Evolutionary conservation across 495 filamentous ascomycete genomes (phyloP).

Genomic region (Viridothelium virens): DNA sequence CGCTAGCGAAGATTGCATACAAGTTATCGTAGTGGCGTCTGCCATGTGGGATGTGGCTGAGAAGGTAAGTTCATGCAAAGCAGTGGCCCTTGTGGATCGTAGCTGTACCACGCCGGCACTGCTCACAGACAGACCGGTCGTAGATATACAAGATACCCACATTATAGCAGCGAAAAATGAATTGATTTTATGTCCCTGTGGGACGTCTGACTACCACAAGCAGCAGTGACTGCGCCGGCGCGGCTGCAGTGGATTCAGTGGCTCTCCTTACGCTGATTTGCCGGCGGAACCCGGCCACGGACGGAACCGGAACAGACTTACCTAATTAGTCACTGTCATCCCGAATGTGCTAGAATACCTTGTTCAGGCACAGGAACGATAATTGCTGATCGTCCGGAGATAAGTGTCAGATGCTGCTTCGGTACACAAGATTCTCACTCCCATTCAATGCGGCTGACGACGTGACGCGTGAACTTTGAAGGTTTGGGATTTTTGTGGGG

Average conservation of each 20-base stretch:
- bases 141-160: neutral
- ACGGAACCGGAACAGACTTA: neutral
- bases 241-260: neutral
- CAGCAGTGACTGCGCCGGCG: neutral
- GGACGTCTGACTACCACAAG: neutral
- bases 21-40: no score
- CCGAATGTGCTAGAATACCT: no score
- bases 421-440: no score
- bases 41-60: no score
- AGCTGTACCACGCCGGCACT: neutral
- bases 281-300: neutral
- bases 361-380: no score
- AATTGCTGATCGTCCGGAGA: no score
- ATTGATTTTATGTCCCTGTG: neutral
- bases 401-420: no score
- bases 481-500: no score
- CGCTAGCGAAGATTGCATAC: neutral
- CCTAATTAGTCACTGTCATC: no score
- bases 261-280: neutral
- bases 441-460: no score
- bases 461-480: no score
- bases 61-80: neutral
- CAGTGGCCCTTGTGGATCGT: neutral
- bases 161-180: neutral
- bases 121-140: neutral